A percentile compares a stretch with the other conserved stretches of the same genome.
These are phyloP conservation scores for Saksenaea vasiformis DNA, from an alignment of 371 early-diverging fungal species.

Conservation along the genomic window DNA sequence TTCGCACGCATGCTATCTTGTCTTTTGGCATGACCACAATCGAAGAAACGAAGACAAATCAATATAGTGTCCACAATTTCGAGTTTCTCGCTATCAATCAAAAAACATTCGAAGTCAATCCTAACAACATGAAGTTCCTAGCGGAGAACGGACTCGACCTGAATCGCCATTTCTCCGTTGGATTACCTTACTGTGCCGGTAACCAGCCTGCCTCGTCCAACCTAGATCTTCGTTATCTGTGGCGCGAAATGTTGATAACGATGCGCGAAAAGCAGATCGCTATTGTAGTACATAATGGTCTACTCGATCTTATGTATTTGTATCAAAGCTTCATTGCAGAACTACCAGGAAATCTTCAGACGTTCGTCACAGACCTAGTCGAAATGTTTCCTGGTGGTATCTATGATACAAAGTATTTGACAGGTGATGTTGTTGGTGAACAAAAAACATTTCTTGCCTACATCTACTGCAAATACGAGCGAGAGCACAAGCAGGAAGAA, in stretches of 20 bases:
- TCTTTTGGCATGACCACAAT: slow-evolving; percentile 75
- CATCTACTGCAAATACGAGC: slow-evolving; percentile 73
- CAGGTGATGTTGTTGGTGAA: slow-evolving; percentile 67
- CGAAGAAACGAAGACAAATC: neutral
- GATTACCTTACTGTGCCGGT: slow-evolving; percentile 73
- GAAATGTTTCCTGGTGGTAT: slow-evolving; percentile 84
- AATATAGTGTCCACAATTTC: slow-evolving; percentile 23
- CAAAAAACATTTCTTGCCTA: slow-evolving; percentile 75
- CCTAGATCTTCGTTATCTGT: slow-evolving; percentile 18
- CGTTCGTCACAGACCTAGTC: slow-evolving; percentile 72
- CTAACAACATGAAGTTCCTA: slow-evolving; percentile 74
- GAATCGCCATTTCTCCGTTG: slow-evolving; percentile 68
- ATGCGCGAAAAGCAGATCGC: slow-evolving; percentile 47
- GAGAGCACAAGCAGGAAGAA: slow-evolving; percentile 8
- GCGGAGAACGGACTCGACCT: slow-evolving; percentile 85
- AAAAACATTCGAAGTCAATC: slow-evolving; percentile 56
- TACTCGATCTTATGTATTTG: slow-evolving; percentile 86
- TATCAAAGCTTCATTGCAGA: slow-evolving; percentile 82
- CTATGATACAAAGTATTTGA: slow-evolving; percentile 88
- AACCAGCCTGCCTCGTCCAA: neutral
- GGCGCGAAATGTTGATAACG: slow-evolving; percentile 34
- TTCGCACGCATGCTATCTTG: slow-evolving; percentile 71
- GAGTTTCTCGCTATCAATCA: slow-evolving; percentile 25
- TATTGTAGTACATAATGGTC: slow-evolving; percentile 88
- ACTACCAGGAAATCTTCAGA: slow-evolving; percentile 68